Evolutionary conservation across 2,329 filamentous ascomycete genomes (phyloP).

Genomic region (Monilinia aucupariae): DNA sequence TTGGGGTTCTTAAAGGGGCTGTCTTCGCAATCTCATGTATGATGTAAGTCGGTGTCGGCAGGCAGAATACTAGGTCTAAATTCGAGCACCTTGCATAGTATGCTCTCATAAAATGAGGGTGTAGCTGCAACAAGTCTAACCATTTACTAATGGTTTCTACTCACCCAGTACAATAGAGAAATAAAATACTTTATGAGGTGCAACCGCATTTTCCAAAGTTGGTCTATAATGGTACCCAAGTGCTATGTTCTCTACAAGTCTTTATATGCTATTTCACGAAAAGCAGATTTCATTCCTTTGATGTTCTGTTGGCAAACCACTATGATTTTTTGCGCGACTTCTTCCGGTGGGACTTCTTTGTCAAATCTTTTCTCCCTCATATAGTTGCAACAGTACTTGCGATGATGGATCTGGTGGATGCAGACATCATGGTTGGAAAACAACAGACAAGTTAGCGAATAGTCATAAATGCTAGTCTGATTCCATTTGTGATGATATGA

Average conservation of each 20-base stretch:
- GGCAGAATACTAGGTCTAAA: no score
- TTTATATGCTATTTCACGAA: neutral
- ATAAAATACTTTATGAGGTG: neutral
- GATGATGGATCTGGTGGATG: no score
- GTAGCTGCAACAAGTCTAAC: neutral
- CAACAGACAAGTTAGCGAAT: no score
- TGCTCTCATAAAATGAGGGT: neutral
- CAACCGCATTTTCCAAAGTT: neutral
- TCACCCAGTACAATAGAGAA: no score
- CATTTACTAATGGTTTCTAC: neutral
- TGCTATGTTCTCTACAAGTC: neutral
- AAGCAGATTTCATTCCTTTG: neutral
- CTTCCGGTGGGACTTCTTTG: neutral
- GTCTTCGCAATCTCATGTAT: constrained; percentile 1
- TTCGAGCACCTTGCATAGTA: neutral
- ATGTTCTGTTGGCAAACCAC: neutral
- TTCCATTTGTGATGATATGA: neutral
- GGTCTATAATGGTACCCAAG: neutral
- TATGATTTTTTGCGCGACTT: neutral
- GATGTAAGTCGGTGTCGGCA: neutral
- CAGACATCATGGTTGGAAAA: no score
- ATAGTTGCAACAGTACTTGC: neutral
- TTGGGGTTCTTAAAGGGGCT: constrained; percentile 42
- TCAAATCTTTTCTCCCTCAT: neutral
- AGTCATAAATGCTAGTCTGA: neutral